These are phyloP conservation scores for Trichosporon faecale DNA, from an alignment of 1,284 basidiomycete genomes.

Conservation along the genomic window DNA sequence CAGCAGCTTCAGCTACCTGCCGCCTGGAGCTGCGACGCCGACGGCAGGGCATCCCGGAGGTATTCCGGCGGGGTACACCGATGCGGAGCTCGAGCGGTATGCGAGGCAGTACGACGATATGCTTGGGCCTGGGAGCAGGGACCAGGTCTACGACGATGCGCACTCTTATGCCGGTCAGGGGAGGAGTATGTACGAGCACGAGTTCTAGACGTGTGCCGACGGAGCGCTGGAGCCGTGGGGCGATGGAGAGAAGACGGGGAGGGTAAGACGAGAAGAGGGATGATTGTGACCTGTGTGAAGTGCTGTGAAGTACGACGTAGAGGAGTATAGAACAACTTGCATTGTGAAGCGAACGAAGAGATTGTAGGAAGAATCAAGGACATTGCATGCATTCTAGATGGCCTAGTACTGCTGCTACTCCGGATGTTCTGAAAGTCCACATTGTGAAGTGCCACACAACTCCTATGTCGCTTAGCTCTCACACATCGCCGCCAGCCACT, in stretches of 20 bases:
- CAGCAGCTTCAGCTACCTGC: neutral
- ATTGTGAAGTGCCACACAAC: no score
- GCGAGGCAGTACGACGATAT: neutral
- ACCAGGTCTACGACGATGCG: slow-evolving; percentile 16
- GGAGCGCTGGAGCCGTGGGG: no score
- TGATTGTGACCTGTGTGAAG: neutral
- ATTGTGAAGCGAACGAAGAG: neutral
- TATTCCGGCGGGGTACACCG: neutral
- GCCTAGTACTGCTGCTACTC: no score
- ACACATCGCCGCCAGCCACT: no score
- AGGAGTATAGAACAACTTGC: neutral
- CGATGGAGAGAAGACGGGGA: neutral
- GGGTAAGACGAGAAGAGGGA: no score
- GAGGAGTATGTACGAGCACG: slow-evolving; percentile 23
- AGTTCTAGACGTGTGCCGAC: slow-evolving; percentile 15
- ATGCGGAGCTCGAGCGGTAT: neutral
- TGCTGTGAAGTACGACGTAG: neutral
- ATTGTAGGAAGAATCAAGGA: neutral
- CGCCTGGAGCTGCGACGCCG: neutral
- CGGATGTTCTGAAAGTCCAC: no score
- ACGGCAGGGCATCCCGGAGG: neutral
- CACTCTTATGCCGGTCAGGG: slow-evolving; percentile 6
- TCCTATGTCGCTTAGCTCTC: no score
- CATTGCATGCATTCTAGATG: neutral
- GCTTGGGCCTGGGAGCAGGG: neutral